Evolutionary conservation across 257 asterid species (phyloP).

Genomic region (Solanum chmielewskii): DNA sequence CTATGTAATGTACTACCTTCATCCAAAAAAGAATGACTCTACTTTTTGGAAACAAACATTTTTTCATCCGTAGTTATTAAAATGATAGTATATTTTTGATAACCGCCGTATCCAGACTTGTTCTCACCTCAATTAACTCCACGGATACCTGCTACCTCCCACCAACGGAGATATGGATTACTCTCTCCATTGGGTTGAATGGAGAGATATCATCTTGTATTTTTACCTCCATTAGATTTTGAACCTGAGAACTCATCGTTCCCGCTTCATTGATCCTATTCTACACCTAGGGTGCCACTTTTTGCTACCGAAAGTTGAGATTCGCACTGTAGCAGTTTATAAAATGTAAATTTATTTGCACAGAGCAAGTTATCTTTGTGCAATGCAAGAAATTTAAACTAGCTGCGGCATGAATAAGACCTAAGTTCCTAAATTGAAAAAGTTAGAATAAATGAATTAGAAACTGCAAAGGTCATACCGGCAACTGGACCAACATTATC

Average conservation of each 20-base stretch:
- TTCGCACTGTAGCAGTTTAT: background rate
- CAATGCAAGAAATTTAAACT: background rate
- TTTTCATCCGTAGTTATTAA: background rate
- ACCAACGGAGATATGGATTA: background rate
- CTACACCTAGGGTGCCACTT: background rate
- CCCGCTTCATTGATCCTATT: background rate
- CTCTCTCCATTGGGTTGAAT: background rate
- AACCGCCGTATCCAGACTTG: background rate
- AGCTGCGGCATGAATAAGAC: background rate
- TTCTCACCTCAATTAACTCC: background rate
- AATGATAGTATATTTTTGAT: background rate
- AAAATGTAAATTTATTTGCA: background rate
- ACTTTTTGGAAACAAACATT: background rate
- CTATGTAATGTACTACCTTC: background rate
- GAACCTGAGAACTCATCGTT: background rate
- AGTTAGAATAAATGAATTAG: background rate
- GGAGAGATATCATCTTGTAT: background rate
- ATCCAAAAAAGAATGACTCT: background rate
- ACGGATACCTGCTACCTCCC: background rate
- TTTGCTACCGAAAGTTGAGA: background rate
- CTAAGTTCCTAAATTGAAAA: background rate
- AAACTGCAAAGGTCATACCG: constrained; percentile 19
- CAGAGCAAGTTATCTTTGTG: background rate
- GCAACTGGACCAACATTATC: constrained; percentile 20
- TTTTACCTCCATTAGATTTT: background rate